Evolutionary conservation across 2,329 filamentous ascomycete species (phyloP).

Genomic region (Fusarium sp.): DNA sequence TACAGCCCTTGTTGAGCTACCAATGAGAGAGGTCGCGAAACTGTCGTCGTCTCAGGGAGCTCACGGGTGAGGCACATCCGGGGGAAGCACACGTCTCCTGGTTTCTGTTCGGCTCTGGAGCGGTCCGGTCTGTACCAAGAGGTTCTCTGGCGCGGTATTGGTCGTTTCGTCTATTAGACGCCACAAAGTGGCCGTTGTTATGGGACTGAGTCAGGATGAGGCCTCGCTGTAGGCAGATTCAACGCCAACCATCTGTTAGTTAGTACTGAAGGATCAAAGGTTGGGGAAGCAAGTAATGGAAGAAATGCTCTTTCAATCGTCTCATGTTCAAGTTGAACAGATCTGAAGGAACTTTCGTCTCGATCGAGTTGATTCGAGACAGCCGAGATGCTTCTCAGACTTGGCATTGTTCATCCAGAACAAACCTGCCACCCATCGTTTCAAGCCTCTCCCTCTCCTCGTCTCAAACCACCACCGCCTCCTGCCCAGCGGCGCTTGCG

Average conservation of each 20-base stretch:
- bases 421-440: conserved; percentile 28
- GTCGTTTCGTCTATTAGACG: conserved; percentile 25
- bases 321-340: neutral
- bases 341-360: neutral
- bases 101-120: conserved; percentile 12
- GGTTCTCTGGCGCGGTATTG: conserved; percentile 2
- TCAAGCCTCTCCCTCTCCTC: conserved; percentile 13
- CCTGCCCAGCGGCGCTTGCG: conserved; percentile 9
- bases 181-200: neutral
- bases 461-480: conserved; percentile 26
- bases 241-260: neutral
- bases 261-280: neutral
- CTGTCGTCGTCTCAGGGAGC: conserved; percentile 33
- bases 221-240: neutral
- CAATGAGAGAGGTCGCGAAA: conserved; percentile 29
- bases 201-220: conserved; percentile 1
- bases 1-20: neutral
- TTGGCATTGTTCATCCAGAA: conserved; percentile 15
- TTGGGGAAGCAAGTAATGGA: neutral
- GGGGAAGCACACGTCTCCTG: conserved; percentile 20
- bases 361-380: neutral
- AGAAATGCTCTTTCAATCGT: neutral
- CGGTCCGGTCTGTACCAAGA: conserved; percentile 27
- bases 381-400: neutral
- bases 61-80: conserved; percentile 41